A percentile compares a stretch with the other conserved stretches of the same genome.
phyloP scores from a whole-genome alignment of 192 early-diverging fungal species.

The Irineochytrium annulatum region DNA sequence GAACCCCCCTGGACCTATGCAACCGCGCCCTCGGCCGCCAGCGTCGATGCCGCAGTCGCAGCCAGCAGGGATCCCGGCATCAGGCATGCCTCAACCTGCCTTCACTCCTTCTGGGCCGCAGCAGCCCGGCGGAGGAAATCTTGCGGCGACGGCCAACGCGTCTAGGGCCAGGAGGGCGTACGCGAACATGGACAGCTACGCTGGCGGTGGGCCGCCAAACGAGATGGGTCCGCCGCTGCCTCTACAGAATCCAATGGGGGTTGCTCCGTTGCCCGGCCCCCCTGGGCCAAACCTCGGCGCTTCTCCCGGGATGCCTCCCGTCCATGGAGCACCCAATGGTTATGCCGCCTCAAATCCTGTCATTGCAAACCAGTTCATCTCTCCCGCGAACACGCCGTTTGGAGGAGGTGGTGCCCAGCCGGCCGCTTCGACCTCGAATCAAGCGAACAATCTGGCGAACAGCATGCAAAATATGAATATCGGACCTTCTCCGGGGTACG shows the following conservation, averaged over 20 bases:
- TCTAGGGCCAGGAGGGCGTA: neutral
- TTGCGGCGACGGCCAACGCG: neutral
- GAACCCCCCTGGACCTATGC: too few species aligned
- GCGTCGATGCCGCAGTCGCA: too few species aligned
- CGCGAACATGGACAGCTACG: neutral
- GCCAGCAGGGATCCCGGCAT: too few species aligned
- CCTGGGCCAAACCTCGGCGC: neutral
- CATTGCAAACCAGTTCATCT: neutral
- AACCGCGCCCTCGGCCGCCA: too few species aligned
- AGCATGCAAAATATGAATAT: conserved; percentile 23
- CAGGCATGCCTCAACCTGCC: too few species aligned
- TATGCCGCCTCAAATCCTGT: neutral
- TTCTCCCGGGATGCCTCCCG: neutral
- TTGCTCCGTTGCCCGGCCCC: neutral
- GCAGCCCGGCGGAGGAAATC: neutral
- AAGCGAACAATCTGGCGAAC: conserved; percentile 4
- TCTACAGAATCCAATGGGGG: neutral
- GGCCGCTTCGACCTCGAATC: neutral
- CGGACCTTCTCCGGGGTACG: neutral
- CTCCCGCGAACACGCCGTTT: neutral
- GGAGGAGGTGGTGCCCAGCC: neutral
- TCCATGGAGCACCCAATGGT: neutral
- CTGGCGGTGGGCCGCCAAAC: neutral
- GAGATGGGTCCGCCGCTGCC: neutral
- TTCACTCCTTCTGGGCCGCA: too few species aligned